These are phyloP conservation scores for Coniophora puteana DNA, from an alignment of 1,284 basidiomycete genomes.

Conservation along the genomic window DNA sequence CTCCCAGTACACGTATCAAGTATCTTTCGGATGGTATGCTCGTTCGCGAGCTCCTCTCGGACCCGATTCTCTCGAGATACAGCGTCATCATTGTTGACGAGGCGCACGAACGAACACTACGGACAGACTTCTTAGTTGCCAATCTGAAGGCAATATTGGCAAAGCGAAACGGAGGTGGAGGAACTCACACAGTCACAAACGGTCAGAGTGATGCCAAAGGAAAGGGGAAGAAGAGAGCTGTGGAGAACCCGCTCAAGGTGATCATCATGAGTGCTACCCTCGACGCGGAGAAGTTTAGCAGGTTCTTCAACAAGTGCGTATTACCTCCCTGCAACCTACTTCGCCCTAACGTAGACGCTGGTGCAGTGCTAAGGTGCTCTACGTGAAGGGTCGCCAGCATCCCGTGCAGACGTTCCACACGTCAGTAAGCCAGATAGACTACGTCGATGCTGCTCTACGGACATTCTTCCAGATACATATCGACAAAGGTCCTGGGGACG, in stretches of 20 bases:
- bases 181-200: too few relatives aligned
- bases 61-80: constrained; percentile 78
- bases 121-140: constrained; percentile 93
- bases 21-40: constrained; percentile 98
- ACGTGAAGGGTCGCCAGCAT: constrained; percentile 91
- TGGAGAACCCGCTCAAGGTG: constrained; percentile 72
- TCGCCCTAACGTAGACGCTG: constrained; percentile 31
- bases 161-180: constrained; percentile 67
- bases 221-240: constrained; percentile 32
- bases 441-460: constrained; percentile 84
- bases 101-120: constrained; percentile 93
- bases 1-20: constrained; percentile 77
- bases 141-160: constrained; percentile 86
- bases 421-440: constrained; percentile 74
- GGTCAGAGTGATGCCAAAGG: constrained; percentile 35
- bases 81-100: constrained; percentile 94
- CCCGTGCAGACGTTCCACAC: constrained; percentile 84
- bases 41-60: constrained; percentile 83
- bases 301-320: constrained; percentile 81
- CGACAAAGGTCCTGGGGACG: constrained; percentile 78
- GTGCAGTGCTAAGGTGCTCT: constrained; percentile 81
- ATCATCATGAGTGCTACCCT: constrained; percentile 98
- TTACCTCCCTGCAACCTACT: not conserved
- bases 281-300: constrained; percentile 91
- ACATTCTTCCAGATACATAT: constrained; percentile 91